Evolutionary conservation across 164 flowering plant species (phyloP).

Genomic region (Kingdonia uniflora): DNA sequence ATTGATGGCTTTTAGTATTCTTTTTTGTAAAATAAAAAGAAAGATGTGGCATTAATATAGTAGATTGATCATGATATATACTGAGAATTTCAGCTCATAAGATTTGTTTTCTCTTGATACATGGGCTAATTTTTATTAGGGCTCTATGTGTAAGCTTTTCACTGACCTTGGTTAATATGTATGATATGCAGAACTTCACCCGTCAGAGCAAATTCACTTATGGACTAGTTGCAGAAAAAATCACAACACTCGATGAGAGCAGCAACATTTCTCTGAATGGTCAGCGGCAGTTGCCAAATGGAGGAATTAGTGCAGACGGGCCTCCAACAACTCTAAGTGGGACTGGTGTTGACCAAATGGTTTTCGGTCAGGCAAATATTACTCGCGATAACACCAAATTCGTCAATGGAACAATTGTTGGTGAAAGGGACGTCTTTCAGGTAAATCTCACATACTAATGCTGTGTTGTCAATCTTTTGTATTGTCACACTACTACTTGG

Average conservation of each 20-base stretch:
- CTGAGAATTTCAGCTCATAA: no score
- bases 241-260: constrained; percentile 93
- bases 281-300: constrained; percentile 81
- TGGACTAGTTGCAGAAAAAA: constrained; percentile 97
- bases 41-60: no score
- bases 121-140: no score
- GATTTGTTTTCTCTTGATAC: no score
- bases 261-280: constrained; percentile 80
- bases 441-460: constrained; percentile 23
- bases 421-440: constrained; percentile 94
- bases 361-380: constrained; percentile 84
- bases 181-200: constrained; percentile 59
- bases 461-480: no score
- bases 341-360: constrained; percentile 89
- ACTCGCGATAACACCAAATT: constrained; percentile 94
- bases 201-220: constrained; percentile 95
- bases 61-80: no score
- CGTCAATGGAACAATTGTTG: constrained; percentile 92
- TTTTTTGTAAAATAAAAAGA: no score
- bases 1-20: no score
- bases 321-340: constrained; percentile 99
- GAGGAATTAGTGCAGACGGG: constrained; percentile 91
- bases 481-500: neutral
- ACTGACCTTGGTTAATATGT: neutral
- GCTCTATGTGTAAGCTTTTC: no score